Evolutionary conservation across 2,329 filamentous ascomycete species (phyloP).

Genomic region (Neofusicoccum cordaticola): DNA sequence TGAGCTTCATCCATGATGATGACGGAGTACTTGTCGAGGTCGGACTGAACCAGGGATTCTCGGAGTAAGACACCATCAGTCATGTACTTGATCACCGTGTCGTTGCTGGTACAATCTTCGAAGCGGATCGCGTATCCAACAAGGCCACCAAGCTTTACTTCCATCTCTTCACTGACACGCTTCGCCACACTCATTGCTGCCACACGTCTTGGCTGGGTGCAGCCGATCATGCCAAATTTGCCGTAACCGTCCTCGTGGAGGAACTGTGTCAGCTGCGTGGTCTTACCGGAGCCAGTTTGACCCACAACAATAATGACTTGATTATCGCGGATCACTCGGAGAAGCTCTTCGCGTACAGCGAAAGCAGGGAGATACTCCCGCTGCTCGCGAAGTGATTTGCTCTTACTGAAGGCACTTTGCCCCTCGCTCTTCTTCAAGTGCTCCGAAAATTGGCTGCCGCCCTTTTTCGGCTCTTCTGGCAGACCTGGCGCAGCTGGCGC

Average conservation of each 20-base stretch:
- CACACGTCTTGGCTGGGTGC: conserved; percentile 92
- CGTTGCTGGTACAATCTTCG: conserved; percentile 94
- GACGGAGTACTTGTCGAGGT: conserved; percentile 93
- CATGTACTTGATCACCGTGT: conserved; percentile 98
- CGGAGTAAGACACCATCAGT: conserved; percentile 92
- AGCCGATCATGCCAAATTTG: conserved; percentile 84
- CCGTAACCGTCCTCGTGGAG: conserved; percentile 93
- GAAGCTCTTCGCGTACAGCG: conserved; percentile 87
- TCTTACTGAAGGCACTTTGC: conserved; percentile 88
- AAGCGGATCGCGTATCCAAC: conserved; percentile 98
- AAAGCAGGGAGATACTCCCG: conserved; percentile 92
- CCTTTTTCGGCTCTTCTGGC: conserved; percentile 58
- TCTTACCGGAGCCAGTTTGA: conserved; percentile 96
- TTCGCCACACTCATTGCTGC: conserved; percentile 99
- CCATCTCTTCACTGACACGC: conserved; percentile 97
- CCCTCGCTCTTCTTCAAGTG: conserved; percentile 83
- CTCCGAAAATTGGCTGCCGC: conserved; percentile 76
- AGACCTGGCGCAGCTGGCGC: conserved; percentile 67
- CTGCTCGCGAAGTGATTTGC: conserved; percentile 85
- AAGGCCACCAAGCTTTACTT: conserved; percentile 78
- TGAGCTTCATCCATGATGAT: conserved; percentile 99
- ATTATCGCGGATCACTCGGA: conserved; percentile 91
- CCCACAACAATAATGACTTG: conserved; percentile 96
- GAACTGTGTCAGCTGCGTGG: conserved; percentile 95
- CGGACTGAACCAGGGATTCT: conserved; percentile 87